These are phyloP conservation scores for Ophiostoma sp. DNA, from an alignment of 2,329 filamentous ascomycete species.

Conservation along the genomic window DNA sequence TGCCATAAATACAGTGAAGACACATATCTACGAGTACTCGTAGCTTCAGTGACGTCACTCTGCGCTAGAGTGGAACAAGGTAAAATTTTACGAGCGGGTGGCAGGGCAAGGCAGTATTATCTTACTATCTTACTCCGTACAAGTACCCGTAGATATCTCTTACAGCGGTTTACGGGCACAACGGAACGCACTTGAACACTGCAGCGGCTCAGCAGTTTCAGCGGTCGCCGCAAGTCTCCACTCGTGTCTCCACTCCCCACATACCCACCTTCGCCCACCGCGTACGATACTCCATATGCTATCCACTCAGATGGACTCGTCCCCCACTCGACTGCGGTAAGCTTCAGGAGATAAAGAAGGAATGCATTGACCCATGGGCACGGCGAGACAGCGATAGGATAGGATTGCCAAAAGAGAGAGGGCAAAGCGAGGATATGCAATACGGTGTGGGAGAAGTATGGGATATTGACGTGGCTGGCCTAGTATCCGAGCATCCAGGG, in stretches of 20 bases:
- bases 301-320: background rate
- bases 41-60: constrained; percentile 11
- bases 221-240: background rate
- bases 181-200: background rate
- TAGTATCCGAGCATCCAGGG: background rate
- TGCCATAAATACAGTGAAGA: background rate
- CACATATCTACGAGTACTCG: no score
- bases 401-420: constrained; percentile 16
- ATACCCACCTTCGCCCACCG: no score
- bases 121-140: background rate
- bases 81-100: constrained; percentile 4
- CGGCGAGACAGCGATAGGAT: background rate
- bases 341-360: no score
- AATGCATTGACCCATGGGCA: no score
- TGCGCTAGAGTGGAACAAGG: constrained; percentile 9
- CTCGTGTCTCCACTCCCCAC: background rate
- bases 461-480: background rate
- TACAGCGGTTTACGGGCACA: background rate
- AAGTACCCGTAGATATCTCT: background rate
- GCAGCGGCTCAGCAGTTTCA: constrained; percentile 5
- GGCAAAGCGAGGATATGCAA: background rate
- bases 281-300: background rate
- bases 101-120: background rate
- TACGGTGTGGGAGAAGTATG: background rate
- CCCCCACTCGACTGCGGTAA: background rate